Evolutionary conservation across 2,329 filamentous ascomycete genomes (phyloP), one percentile per base, ranked within the genome.

Genomic region (Ophiostoma ips): DNA sequence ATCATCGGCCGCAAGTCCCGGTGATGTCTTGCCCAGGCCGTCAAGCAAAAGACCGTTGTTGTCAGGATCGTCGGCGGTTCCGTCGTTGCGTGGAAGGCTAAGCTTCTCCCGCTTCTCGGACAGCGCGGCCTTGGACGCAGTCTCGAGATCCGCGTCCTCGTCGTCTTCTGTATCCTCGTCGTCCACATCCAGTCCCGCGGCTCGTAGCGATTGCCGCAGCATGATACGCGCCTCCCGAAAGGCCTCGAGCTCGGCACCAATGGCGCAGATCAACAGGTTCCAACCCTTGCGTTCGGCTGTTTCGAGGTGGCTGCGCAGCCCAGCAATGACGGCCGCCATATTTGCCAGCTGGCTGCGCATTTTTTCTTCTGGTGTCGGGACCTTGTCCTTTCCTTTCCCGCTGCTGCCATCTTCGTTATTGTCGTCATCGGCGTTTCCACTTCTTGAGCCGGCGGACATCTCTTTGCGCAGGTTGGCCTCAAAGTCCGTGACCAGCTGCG

Each of bases 261-360:
- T 79, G 11, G 83, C 84, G 48, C 78, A 84, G 5, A 88, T 79
- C 16, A 90, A 69, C 15, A 89, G 66, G 51, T 83, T 88, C 84
- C 85, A 90, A 15, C 73, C 71, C 51, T 75, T 75, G 1, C 70
- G 66, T 53, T 84, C 76, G 0, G 81, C 81, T 2, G 72, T 60
- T 1, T 69, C 65, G 24, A 80, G 58, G 18, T 73, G 71, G 15
- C 69, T 64, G 49, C 79, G 71, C 4, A 90, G 64, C 3, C 73
- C 71, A 1, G 59, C 57, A 12, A 82, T 71, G 5, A 81, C 73
- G 3, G 59, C 60, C 28, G 72, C 68, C 71, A 88, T 81, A 53
- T 73, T 70, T 5, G 58, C 60, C 16, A 83, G 64, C 50, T 79
- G 75, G 4, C 61, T 59, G 38, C 60, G 51, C 52, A 57, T 55